A percentile compares a stretch with the other conserved stretches of the same genome.
Evolutionary conservation across 257 asterid genomes (phyloP).

Genomic region (Cinchona pubescens): DNA sequence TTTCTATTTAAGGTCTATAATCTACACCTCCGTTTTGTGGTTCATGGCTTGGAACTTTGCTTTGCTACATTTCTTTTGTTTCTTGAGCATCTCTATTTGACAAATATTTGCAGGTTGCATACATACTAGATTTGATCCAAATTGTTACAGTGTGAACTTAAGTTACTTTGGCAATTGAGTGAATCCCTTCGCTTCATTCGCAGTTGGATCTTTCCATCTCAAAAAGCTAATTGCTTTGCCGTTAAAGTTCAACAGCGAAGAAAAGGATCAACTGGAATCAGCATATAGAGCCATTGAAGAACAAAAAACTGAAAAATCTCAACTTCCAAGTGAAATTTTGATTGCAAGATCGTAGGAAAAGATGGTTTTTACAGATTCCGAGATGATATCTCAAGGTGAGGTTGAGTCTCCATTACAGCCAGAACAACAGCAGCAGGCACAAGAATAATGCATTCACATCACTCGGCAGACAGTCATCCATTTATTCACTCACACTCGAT

Average conservation of each 20-base stretch:
- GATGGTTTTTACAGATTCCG: conserved; percentile 46
- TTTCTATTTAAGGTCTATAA: not conserved
- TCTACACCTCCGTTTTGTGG: too few species aligned
- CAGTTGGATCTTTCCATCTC: not conserved
- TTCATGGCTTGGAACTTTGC: not conserved
- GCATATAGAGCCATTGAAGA: not conserved
- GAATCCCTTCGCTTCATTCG: not conserved
- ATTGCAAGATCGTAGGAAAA: not conserved
- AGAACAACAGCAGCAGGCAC: conserved; percentile 28
- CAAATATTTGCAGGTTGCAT: not conserved
- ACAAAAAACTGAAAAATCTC: not conserved
- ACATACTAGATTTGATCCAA: not conserved
- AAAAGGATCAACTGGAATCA: not conserved
- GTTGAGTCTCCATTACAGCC: conserved; percentile 36
- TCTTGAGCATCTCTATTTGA: not conserved
- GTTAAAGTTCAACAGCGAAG: not conserved
- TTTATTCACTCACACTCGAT: conserved; percentile 79
- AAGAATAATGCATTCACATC: conserved; percentile 27
- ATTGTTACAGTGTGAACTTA: not conserved
- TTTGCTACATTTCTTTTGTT: not conserved
- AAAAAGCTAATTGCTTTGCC: not conserved
- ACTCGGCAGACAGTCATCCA: conserved; percentile 57
- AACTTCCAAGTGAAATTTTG: not conserved
- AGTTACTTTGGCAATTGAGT: not conserved
- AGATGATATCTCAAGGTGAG: conserved; percentile 43